These are phyloP conservation scores for Saccharomycopsis fodiens DNA, from an alignment of 805 yeast genomes.

Conservation along the genomic window DNA sequence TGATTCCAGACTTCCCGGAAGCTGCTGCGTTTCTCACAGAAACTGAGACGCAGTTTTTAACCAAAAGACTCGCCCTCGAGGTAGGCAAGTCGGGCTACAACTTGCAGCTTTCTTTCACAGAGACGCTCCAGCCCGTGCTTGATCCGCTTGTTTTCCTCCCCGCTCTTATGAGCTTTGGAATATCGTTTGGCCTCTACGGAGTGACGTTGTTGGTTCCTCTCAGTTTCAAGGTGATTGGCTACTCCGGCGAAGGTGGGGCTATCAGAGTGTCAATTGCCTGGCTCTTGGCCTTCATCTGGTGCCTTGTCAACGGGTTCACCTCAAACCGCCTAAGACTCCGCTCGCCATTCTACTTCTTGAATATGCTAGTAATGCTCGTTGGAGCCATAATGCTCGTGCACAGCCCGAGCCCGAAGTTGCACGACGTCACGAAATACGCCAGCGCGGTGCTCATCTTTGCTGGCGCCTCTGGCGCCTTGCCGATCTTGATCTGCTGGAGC, in stretches of 20 bases:
- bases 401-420: constrained; percentile 33
- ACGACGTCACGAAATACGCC: constrained; percentile 28
- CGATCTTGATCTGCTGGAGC: constrained; percentile 58
- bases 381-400: constrained; percentile 28
- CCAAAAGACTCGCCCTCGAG: constrained; percentile 45
- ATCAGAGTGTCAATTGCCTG: constrained; percentile 62
- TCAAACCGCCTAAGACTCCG: constrained; percentile 41
- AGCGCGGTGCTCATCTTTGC: constrained; percentile 42
- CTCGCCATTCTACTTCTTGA: constrained; percentile 34
- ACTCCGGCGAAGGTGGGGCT: constrained; percentile 66
- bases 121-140: neutral
- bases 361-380: constrained; percentile 29
- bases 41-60: constrained; percentile 41
- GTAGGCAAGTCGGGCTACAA: constrained; percentile 41
- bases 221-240: constrained; percentile 53
- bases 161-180: constrained; percentile 54
- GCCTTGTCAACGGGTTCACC: constrained; percentile 40
- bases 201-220: constrained; percentile 67
- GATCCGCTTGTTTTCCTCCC: constrained; percentile 50
- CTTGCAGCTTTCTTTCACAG: constrained; percentile 35
- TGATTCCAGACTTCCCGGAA: constrained; percentile 33
- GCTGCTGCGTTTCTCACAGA: constrained; percentile 34
- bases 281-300: constrained; percentile 30
- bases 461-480: constrained; percentile 49
- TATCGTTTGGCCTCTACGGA: constrained; percentile 61